Conservation (phyloP, 2,329 filamentous ascomycete genomes). For the Hyphodiscus sp. region DNA sequence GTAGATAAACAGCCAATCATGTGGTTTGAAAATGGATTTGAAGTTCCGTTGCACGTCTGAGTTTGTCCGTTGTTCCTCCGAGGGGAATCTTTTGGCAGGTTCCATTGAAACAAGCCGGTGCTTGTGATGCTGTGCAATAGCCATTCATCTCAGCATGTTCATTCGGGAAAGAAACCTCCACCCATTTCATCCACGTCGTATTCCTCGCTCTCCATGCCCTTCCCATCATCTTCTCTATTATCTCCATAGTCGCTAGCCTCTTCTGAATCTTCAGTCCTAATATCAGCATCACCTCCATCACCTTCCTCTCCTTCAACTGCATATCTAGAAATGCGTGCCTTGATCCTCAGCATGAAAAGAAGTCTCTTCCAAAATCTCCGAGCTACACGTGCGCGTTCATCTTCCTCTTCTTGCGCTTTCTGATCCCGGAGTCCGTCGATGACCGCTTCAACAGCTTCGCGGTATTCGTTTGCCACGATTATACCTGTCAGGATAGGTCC, state of each 20-base stretch:
- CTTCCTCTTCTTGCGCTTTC: constrained; percentile 55
- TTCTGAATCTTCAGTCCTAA: too few relatives aligned
- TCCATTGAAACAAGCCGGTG: too few relatives aligned
- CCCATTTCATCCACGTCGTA: not conserved
- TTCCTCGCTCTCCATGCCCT: not conserved
- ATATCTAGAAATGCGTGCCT: constrained; percentile 27
- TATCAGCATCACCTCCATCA: constrained; percentile 44
- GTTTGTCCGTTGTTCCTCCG: too few relatives aligned
- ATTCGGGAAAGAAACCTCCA: not conserved
- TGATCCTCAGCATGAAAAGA: constrained; percentile 60
- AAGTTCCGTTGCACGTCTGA: too few relatives aligned
- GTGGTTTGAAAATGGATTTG: too few relatives aligned
- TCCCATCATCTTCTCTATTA: not conserved
- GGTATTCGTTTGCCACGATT: constrained; percentile 66
- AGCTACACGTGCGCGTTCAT: constrained; percentile 54
- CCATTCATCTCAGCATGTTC: not conserved
- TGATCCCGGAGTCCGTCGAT: constrained; percentile 62
- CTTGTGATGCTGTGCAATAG: too few relatives aligned
- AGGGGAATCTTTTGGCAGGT: too few relatives aligned
- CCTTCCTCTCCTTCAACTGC: constrained; percentile 18
- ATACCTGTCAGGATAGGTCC: constrained; percentile 76
- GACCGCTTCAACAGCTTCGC: constrained; percentile 64
- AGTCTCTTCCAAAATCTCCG: constrained; percentile 70
- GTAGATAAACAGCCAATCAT: too few relatives aligned
- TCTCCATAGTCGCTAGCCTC: not conserved